Evolutionary conservation across 2,329 filamentous ascomycete genomes (phyloP).

Genomic region (Fusarium sp.): DNA sequence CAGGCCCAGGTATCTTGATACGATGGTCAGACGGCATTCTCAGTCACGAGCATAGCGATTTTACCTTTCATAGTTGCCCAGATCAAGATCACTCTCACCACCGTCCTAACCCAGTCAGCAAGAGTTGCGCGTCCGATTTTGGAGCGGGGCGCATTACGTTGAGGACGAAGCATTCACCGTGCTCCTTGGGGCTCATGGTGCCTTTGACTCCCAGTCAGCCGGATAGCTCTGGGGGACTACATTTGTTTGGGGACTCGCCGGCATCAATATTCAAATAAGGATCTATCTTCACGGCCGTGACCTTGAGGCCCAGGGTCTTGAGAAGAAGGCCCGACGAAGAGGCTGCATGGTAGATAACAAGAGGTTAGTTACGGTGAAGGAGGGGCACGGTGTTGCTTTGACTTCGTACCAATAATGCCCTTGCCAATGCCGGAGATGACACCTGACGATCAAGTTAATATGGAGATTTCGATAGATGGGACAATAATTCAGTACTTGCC

Average conservation of each 20-base stretch:
- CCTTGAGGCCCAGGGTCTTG: conserved; percentile 83
- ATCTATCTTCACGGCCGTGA: conserved; percentile 66
- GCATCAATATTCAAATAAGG: conserved; percentile 60
- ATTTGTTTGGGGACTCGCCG: conserved; percentile 19
- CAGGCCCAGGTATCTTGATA: background rate
- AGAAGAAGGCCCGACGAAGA: conserved; percentile 73
- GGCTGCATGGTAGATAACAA: conserved; percentile 21
- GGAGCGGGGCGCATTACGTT: conserved; percentile 57
- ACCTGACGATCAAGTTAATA: background rate
- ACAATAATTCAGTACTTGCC: background rate
- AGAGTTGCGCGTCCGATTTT: background rate
- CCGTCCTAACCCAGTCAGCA: background rate
- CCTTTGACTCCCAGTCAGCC: background rate
- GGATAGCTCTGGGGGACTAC: background rate
- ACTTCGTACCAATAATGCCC: conserved; percentile 1
- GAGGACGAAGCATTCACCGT: conserved; percentile 91
- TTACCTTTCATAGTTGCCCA: conserved; percentile 68
- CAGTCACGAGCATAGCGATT: conserved; percentile 9
- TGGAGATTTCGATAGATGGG: background rate
- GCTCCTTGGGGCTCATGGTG: conserved; percentile 59
- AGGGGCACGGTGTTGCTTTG: background rate
- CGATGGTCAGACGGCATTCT: conserved; percentile 17
- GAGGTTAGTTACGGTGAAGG: conserved; percentile 17
- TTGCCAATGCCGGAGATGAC: conserved; percentile 5
- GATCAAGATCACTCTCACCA: conserved; percentile 60